phyloP scores from a whole-genome alignment of 805 yeast genomes.

The Kodamaea kakaduensis region DNA sequence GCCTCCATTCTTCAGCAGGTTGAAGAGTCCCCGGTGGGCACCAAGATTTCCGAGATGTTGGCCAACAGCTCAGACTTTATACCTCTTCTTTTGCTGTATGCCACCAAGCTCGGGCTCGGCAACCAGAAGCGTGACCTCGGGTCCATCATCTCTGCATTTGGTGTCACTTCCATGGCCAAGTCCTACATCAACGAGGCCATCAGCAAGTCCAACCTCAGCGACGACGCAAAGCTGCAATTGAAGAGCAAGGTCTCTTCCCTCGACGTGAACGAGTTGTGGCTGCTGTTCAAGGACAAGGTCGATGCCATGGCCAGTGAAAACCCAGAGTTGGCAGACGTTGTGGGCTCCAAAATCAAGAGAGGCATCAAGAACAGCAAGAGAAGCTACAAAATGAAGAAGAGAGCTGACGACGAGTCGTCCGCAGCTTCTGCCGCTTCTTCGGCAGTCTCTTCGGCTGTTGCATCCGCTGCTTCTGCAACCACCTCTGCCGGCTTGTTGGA shows the following conservation, averaged over 20 bases:
- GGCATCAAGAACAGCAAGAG: constrained; percentile 12
- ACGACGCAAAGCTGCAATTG: constrained; percentile 9
- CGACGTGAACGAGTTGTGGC: constrained; percentile 10
- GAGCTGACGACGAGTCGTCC: constrained; percentile 1
- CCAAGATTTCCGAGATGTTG: constrained; percentile 14
- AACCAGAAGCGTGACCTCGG: constrained; percentile 7
- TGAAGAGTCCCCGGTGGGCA: constrained; percentile 14
- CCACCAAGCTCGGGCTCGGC: constrained; percentile 15
- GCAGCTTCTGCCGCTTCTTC: constrained; percentile 5
- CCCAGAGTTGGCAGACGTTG: constrained; percentile 6
- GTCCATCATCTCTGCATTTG: constrained; percentile 5
- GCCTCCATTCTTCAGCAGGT: constrained; percentile 8
- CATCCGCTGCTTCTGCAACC: constrained; percentile 9
- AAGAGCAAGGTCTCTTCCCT: constrained; percentile 14
- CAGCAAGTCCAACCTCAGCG: constrained; percentile 12
- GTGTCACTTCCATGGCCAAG: constrained; percentile 12
- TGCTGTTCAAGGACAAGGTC: constrained; percentile 6
- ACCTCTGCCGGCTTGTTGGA: not conserved
- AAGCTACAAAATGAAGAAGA: constrained; percentile 10
- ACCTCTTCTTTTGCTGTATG: constrained; percentile 14
- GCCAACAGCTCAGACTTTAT: constrained; percentile 11
- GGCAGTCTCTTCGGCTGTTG: constrained; percentile 4
- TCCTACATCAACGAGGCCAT: constrained; percentile 8
- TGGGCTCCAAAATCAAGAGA: constrained; percentile 10
- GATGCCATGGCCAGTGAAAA: constrained; percentile 7